Evolutionary conservation across 2,329 filamentous ascomycete genomes (phyloP), one percentile per base, ranked within the genome.

Genomic region (Geosmithia morbida): DNA sequence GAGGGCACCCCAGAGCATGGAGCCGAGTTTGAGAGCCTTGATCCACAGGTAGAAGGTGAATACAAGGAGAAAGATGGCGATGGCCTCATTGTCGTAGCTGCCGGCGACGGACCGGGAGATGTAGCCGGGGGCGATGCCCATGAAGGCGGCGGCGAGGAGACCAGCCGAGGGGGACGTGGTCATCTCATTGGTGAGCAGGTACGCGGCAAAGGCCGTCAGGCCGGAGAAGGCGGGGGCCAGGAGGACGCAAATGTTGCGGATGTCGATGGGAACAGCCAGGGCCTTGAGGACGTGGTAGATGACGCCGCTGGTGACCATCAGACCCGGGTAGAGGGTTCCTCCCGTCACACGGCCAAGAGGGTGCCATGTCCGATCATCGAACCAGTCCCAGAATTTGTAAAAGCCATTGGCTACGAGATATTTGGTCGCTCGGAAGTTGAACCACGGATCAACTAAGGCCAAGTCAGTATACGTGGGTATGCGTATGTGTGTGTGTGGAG

Each of bases 361-460:
- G 68, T 98, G 90, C 92, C 92, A 98, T 79, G 92, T 98, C 72
- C 92, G 83, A 73, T 98, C 92, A 68, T 98, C 92, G 62, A 98
- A 98, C 92, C 92, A 98, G 66, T 98, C 90, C 92, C 92, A 98
- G 65, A 98, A 98, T 66, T 85, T 88, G 67, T 95, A 94, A 71
- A 98, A 97, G 58, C 92, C 92, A 81, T 98, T 80, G 61, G 90
- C 79, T 48, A 98, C 87, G 48, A 98, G 79, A 61, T 98, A 97
- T 69, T 97, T 97, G 48, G 92, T 97, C 55, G 92, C 92, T 66
- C 92, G 79, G 69, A 98, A 98, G 69, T 98, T 98, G 73, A 98
- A 98, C 92, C 92, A 98, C 37, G 92, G 92, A 69, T 98, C 92
- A 70, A 98, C 90, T 98, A 62, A 43, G 60, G 46, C 41, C 54